These are phyloP conservation scores for Erysimum cheiri DNA, from an alignment of 441 rosid species.

Conservation along the genomic window DNA sequence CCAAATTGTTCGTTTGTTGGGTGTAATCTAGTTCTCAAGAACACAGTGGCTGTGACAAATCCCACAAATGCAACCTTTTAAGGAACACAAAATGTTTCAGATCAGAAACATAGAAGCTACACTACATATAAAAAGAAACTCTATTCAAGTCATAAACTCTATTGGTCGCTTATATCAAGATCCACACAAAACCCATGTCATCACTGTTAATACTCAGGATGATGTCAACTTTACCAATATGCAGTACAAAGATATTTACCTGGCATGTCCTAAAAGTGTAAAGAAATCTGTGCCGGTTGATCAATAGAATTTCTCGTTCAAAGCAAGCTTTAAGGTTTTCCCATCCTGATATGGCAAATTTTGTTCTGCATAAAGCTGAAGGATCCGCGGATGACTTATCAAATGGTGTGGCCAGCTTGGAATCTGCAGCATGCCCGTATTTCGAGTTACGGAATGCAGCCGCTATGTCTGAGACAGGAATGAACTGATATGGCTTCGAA, in stretches of 20 bases:
- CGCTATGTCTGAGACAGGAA: slow-evolving; percentile 75
- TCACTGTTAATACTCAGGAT: background rate
- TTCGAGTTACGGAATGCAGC: slow-evolving; percentile 68
- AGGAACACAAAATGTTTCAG: slow-evolving; percentile 10
- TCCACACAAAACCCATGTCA: background rate
- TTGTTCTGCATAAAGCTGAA: slow-evolving; percentile 68
- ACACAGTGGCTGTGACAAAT: slow-evolving; percentile 78
- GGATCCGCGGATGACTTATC: slow-evolving; percentile 63
- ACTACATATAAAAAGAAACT: background rate
- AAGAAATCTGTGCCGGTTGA: slow-evolving; percentile 75
- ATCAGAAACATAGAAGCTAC: slow-evolving; percentile 17
- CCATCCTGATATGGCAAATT: slow-evolving; percentile 76
- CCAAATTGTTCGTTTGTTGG: slow-evolving; percentile 77
- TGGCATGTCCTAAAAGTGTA: slow-evolving; percentile 85
- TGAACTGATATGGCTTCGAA: slow-evolving; percentile 67
- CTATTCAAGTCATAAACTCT: background rate
- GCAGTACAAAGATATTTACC: slow-evolving; percentile 49
- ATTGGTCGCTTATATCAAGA: background rate
- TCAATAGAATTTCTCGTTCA: slow-evolving; percentile 69
- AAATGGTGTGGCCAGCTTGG: slow-evolving; percentile 55
- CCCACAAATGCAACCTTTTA: slow-evolving; percentile 89
- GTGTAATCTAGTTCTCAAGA: slow-evolving; percentile 79
- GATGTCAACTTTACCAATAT: background rate
- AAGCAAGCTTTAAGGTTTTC: slow-evolving; percentile 75
- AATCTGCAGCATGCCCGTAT: slow-evolving; percentile 60